Base-by-base conservation (phyloP, 345 rosid species). In the Heritiera fomes region DNA sequence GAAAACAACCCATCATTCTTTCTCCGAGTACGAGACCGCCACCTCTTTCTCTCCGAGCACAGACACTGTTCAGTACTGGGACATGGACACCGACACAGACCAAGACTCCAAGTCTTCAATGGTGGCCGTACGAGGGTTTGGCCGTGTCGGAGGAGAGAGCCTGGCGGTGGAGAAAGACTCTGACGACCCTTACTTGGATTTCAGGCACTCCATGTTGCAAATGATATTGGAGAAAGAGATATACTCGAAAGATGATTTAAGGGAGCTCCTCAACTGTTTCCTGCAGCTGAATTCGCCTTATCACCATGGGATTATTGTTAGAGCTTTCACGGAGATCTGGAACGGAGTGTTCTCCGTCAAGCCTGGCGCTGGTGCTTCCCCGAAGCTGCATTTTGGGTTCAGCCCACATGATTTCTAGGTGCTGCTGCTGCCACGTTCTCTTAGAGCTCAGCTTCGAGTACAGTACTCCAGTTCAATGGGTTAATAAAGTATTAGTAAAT, bases 291-390 rank as follows among this genome's bases (percentile, higher is more conserved):
- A 96, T 76, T 90, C 93, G 38, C 97, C 98, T 0, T 88, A 82
- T 73, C 82, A 94, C 68, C 98, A 94, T 64, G 97, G 92, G 65
- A 82, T 92, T 77, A 96, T 96, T 45, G 88, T 93, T 46, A 78
- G 92, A 45, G 99, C 95, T 43, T 96, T 96, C 87, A 89, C 98
- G 0, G 99, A 96, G 87, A 94, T 96, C 82, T 96, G 99, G 95
- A 91, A 94, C 59, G 94, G 90, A 1, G 92, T 95, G 45, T 90
- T 85, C 87, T 90, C 92, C 0, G 88, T 75, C 69, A 79, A 81
- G 72, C 50, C 84, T 1, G 68, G 70, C 46, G 23, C 18, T 20
- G 69, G 30, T 9, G 56, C 17, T 17, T 55, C 76, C 6, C 53
- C 78, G 49, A 53, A 47, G 78, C 47, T 61, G 73, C 82, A 67